Base-by-base conservation (phyloP, 2,329 filamentous ascomycete genomes). In the Aspergillus versicolor region DNA sequence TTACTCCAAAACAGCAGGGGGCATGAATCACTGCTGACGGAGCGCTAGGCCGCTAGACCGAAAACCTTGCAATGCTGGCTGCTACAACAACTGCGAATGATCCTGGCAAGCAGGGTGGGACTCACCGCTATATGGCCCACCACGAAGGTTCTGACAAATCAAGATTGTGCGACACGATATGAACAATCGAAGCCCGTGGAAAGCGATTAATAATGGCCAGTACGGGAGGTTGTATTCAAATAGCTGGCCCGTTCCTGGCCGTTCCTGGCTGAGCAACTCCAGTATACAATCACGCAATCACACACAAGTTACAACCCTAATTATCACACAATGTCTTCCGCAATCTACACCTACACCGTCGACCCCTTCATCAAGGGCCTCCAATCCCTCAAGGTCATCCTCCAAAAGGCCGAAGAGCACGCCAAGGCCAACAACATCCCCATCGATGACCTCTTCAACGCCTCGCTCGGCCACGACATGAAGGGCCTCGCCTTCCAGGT, bases 381-480 rank as follows among this genome's bases (percentile, higher is more conserved):
- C 27, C 9, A 43, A 13, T 30, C 50, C 21, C 58, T 60, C 17
- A n/a, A 24, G 12, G 7, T 8, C 44, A 66, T 81, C 59, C 75
- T 84, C 57, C 65, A 72, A 37, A 79, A 80, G 62, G 81, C 67
- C 54, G 73, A 78, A 58, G 59, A 68, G 4, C 73, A 77, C 59
- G 73, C 72, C 54, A 66, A 75, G 24, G 66, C 75, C 37, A 74
- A 76, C 21, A 62, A 63, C 57, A 71, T 74, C 42, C 61, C 72
- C 12, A 64, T 73, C 5, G 59, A 68, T 3, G 70, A 74, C 24
- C 66, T 80, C 46, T 55, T 79, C 45, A 67, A 74, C 7, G 70
- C 73, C n/a, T 72, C 72, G 3, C 71, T 85, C 19, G 67, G 74
- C 56, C 73, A 73, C 0, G 79, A 83, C 68, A 84, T 84, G 82